Percentiles rank a stretch among this genome's conserved stretches.
Evolutionary conservation across 2,329 filamentous ascomycete genomes (phyloP).

Genomic region (Aureobasidium leucospermi): DNA sequence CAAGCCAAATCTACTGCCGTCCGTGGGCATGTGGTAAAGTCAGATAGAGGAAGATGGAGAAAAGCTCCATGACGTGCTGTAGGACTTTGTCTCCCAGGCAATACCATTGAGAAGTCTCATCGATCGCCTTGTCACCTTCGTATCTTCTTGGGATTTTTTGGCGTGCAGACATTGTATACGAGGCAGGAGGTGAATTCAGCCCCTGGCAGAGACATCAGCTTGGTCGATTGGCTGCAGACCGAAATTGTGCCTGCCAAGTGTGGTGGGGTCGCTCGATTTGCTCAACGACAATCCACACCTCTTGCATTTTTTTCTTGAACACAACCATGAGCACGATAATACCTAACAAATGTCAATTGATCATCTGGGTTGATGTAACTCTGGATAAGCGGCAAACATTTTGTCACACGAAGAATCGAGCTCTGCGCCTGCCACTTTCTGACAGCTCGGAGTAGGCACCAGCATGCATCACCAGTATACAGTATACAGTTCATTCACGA

Average conservation of each 20-base stretch:
- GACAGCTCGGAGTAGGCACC: background rate
- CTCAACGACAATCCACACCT: conserved; percentile 7
- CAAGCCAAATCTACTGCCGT: background rate
- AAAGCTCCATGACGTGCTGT: background rate
- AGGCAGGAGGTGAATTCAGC: conserved; percentile 6
- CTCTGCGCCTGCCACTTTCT: background rate
- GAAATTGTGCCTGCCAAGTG: conserved; percentile 11
- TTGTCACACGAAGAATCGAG: background rate
- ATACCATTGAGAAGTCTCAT: background rate
- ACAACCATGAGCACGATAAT: background rate
- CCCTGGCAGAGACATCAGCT: conserved; percentile 7
- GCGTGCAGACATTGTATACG: conserved; percentile 8
- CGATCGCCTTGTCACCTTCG: background rate
- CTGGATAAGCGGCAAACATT: background rate
- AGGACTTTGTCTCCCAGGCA: background rate
- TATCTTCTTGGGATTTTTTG: background rate
- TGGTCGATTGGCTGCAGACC: background rate
- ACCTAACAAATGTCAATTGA: too few relatives aligned
- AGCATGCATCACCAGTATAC: background rate
- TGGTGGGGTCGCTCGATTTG: background rate
- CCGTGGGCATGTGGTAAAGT: background rate
- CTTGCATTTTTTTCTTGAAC: background rate
- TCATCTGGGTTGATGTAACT: too few relatives aligned
- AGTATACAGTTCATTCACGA: background rate
- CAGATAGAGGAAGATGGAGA: background rate